A percentile compares a stretch with the other conserved stretches of the same genome.
phyloP scores from a whole-genome alignment of 2,329 filamentous ascomycete genomes.

The Lachnellula willkommii region DNA sequence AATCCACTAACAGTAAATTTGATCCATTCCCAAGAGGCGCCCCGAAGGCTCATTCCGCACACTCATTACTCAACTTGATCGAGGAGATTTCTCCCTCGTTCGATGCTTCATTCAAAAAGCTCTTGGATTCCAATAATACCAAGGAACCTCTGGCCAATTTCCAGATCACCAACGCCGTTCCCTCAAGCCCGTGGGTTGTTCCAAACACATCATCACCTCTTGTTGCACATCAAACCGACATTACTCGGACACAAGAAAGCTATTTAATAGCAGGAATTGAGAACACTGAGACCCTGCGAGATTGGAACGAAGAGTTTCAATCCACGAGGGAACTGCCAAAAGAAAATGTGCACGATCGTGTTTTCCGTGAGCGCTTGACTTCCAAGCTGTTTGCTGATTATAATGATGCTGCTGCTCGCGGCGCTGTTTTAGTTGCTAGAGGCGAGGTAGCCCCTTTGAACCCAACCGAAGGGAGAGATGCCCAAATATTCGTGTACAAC shows the following conservation, averaged over 20 bases:
- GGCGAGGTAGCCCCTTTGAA: constrained; percentile 92
- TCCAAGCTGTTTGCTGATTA: constrained; percentile 98
- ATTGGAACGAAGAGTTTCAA: constrained; percentile 99
- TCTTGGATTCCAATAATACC: constrained; percentile 79
- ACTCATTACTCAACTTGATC: constrained; percentile 81
- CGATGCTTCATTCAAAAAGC: constrained; percentile 63
- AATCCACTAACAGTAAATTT: constrained; percentile 90
- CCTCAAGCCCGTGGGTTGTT: constrained; percentile 87
- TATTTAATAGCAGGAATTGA: constrained; percentile 87
- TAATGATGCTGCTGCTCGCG: constrained; percentile 87
- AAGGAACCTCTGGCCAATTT: constrained; percentile 88
- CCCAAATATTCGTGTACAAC: constrained; percentile 98
- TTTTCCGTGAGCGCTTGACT: constrained; percentile 89
- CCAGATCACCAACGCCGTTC: constrained; percentile 91
- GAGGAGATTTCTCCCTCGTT: constrained; percentile 80
- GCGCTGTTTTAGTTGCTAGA: constrained; percentile 84
- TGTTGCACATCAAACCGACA: constrained; percentile 71
- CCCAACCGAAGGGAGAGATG: constrained; percentile 85
- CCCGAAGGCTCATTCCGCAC: constrained; percentile 72
- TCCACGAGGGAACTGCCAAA: constrained; percentile 91
- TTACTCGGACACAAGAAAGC: constrained; percentile 86
- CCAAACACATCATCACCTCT: constrained; percentile 59
- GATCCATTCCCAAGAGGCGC: constrained; percentile 77
- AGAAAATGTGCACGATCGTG: constrained; percentile 88
- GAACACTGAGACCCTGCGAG: constrained; percentile 86